Evolutionary conservation across 257 asterid species (phyloP).

Genomic region (Penstemon eatonii): DNA sequence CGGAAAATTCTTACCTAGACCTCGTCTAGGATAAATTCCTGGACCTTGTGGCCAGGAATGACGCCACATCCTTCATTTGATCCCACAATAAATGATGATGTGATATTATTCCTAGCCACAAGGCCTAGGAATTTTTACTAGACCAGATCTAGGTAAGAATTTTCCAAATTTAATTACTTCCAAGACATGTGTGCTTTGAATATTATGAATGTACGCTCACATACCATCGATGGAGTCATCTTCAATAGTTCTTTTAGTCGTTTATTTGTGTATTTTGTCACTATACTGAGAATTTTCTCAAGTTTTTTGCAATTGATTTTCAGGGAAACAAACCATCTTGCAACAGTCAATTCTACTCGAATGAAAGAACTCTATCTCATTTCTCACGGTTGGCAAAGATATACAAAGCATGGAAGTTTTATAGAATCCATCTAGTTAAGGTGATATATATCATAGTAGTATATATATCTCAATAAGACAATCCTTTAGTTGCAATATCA

Average conservation of each 20-base stretch:
- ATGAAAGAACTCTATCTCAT: conserved; percentile 65
- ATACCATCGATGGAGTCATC: neutral
- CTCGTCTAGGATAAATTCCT: no score
- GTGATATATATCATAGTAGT: conserved; percentile 30
- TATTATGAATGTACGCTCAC: no score
- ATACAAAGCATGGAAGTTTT: conserved; percentile 90
- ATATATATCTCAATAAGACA: neutral
- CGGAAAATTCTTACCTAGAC: no score
- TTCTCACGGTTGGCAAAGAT: conserved; percentile 80
- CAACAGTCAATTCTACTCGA: conserved; percentile 88
- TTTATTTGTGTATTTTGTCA: neutral
- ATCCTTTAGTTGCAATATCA: neutral
- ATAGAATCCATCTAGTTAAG: conserved; percentile 84
- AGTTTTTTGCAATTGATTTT: conserved; percentile 9
- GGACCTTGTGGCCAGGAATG: no score
- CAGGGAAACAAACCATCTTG: conserved; percentile 90
- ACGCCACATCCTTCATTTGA: no score
- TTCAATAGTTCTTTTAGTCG: neutral
- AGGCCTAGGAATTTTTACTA: no score
- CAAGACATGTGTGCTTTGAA: no score
- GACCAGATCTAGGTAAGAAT: no score
- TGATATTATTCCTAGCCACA: no score
- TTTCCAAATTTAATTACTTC: no score
- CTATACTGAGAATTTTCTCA: neutral
- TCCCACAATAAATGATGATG: no score